Percentiles rank a stretch among this genome's conserved stretches.
These are phyloP conservation scores for Arabis alpina DNA, from an alignment of 345 rosid species.

Conservation along the genomic window DNA sequence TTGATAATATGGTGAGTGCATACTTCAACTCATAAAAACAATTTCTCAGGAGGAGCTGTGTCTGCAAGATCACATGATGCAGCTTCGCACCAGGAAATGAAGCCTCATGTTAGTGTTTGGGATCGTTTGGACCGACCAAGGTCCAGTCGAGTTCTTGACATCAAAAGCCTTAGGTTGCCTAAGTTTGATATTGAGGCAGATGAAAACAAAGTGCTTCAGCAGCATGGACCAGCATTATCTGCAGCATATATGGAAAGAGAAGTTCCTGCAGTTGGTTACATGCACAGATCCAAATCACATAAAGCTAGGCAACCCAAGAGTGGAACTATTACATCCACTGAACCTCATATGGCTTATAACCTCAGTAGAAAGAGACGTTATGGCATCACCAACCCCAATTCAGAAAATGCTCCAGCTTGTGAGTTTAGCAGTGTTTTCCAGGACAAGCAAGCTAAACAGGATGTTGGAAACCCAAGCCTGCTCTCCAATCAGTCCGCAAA, in stretches of 20 bases:
- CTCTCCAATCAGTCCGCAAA: slow-evolving; percentile 12
- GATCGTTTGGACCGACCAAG: slow-evolving; percentile 46
- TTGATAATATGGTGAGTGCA: slow-evolving; percentile 6
- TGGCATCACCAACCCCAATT: slow-evolving; percentile 26
- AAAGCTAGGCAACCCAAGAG: slow-evolving; percentile 20
- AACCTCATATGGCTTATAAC: slow-evolving; percentile 18
- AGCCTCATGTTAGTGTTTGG: slow-evolving; percentile 46
- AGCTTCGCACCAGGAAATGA: slow-evolving; percentile 19
- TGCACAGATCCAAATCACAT: not conserved
- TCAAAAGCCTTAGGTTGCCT: slow-evolving; percentile 5
- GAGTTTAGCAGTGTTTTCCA: slow-evolving; percentile 29
- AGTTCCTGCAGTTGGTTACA: slow-evolving; percentile 36
- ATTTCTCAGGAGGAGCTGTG: slow-evolving; percentile 33
- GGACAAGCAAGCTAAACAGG: slow-evolving; percentile 27
- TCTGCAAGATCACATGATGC: slow-evolving; percentile 32
- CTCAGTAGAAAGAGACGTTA: slow-evolving; percentile 44
- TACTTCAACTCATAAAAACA: slow-evolving; percentile 7
- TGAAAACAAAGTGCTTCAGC: slow-evolving; percentile 28
- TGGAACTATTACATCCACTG: slow-evolving; percentile 21
- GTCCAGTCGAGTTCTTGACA: not conserved
- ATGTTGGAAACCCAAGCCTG: slow-evolving; percentile 32
- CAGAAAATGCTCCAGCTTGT: slow-evolving; percentile 29
- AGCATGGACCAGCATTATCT: slow-evolving; percentile 31
- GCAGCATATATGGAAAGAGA: slow-evolving; percentile 24
- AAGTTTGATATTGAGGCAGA: slow-evolving; percentile 13